Evolutionary conservation across 352 stramenopile genomes (phyloP).

Genomic region (Thalassiosira hispida): DNA sequence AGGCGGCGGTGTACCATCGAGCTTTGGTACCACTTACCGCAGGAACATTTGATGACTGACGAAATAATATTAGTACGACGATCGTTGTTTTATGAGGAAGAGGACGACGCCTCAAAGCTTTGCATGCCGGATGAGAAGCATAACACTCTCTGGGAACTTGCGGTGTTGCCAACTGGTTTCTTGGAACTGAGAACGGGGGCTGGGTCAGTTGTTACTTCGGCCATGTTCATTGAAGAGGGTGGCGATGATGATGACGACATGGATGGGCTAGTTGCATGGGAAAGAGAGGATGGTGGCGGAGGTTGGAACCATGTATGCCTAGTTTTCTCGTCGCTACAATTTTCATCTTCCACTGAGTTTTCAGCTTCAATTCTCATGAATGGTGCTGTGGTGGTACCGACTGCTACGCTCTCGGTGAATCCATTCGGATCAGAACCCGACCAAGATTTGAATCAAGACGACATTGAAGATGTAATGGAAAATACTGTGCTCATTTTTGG

Average conservation of each 20-base stretch:
- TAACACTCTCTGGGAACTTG: constrained; percentile 82
- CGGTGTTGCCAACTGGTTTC: constrained; percentile 70
- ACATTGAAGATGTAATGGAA: constrained; percentile 76
- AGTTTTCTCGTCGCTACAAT: constrained; percentile 60
- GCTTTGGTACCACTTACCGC: constrained; percentile 82
- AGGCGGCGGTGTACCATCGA: constrained; percentile 80
- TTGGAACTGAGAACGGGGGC: constrained; percentile 78
- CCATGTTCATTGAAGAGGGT: constrained; percentile 24
- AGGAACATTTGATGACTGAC: constrained; percentile 52
- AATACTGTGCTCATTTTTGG: constrained; percentile 78
- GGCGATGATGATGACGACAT: constrained; percentile 49
- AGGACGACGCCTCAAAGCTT: constrained; percentile 71
- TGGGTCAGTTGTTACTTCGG: constrained; percentile 63
- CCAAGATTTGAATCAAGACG: constrained; percentile 51
- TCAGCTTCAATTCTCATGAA: constrained; percentile 73
- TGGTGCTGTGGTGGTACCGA: constrained; percentile 52
- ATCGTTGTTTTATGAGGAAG: constrained; percentile 63
- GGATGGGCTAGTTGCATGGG: constrained; percentile 64
- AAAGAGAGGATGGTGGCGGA: constrained; percentile 60
- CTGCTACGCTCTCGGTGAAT: constrained; percentile 44
- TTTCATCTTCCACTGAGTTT: constrained; percentile 51
- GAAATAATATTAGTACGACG: constrained; percentile 76
- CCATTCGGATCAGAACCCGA: constrained; percentile 47
- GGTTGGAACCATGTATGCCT: constrained; percentile 85
- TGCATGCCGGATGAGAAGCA: constrained; percentile 72